phyloP scores from a whole-genome alignment of 306 rosid species.

The Cyclanthera cordifolia region DNA sequence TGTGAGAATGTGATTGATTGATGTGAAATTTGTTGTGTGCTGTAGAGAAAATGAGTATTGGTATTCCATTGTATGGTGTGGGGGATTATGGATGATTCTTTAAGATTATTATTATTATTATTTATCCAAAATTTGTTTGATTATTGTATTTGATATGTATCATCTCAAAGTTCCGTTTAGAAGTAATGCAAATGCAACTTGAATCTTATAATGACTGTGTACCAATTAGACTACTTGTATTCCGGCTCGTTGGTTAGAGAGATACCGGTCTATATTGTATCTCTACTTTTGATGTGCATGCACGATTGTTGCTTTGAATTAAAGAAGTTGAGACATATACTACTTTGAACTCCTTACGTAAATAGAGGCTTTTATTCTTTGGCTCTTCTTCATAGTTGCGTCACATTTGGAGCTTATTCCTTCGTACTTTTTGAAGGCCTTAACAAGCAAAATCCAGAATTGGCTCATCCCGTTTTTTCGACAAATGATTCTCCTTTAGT shows the following conservation, averaged over 20 bases:
- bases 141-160: background rate
- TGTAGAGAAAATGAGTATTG: too few species aligned
- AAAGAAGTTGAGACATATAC: background rate
- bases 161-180: too few species aligned
- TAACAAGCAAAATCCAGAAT: conserved; percentile 85
- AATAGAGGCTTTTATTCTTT: conserved; percentile 12
- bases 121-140: background rate
- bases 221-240: too few species aligned
- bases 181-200: too few species aligned
- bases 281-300: background rate
- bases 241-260: too few species aligned
- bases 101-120: background rate
- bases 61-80: background rate
- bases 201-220: too few species aligned
- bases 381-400: conserved; percentile 81
- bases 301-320: background rate
- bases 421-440: conserved; percentile 76
- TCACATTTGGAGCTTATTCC: conserved; percentile 92
- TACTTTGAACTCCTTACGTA: background rate
- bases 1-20: too few species aligned
- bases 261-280: too few species aligned
- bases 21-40: background rate
- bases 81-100: background rate
- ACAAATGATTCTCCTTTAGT: conserved; percentile 28
- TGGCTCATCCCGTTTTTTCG: conserved; percentile 53